Evolutionary conservation across 2,329 filamentous ascomycete species (phyloP), one percentile per base, ranked within the genome.

Genomic region (Pochonia chlamydosporia): DNA sequence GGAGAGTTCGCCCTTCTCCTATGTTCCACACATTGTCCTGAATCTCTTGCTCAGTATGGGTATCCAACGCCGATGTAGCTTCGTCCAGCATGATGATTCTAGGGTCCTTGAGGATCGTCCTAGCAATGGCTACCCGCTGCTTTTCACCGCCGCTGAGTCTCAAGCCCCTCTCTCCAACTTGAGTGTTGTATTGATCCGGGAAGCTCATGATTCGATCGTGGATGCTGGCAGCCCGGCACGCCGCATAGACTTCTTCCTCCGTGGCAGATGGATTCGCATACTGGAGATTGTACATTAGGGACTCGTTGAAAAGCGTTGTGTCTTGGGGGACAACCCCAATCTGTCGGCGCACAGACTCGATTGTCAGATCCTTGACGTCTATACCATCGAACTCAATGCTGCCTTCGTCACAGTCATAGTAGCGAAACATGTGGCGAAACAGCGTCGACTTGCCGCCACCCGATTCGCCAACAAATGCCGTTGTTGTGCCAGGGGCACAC

Each of bases 271-370:
- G 87, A 54, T 92, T 92, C 50, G 91, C 90, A 62, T 96, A 96
- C 63, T 84, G 86, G 51, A 96, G 73, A 62, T 96, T 96, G 70
- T 95, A 96, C 89, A 96, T 93, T 53, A 96, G 72, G 1, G 87
- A 86, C 64, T 96, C 91, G 63, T 96, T 96, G 76, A 96, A 96
- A 39, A 96, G 74, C 5, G 95, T 87, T 4, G 92, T 96, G 59
- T 99, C 93, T 65, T 99, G 93, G 1, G 93, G 93, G 6, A 99
- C 93, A 37, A 99, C 92, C 21, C 93, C 93, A 59, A 99, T 96
- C 63, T 91, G 86, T 50, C 81, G 79, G 55, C 93, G 83, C 47
- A 99, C 76, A n/a, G 90, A 96, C 67, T 96, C 89, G 57, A 97
- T 96, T 2, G 89, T 95, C 49, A 96, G 72, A 55, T 90, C 83